Percentiles rank a stretch among this genome's conserved stretches.
Conservation (phyloP, 768 basidiomycete genomes). For the Boletus vinaceobasis region DNA sequence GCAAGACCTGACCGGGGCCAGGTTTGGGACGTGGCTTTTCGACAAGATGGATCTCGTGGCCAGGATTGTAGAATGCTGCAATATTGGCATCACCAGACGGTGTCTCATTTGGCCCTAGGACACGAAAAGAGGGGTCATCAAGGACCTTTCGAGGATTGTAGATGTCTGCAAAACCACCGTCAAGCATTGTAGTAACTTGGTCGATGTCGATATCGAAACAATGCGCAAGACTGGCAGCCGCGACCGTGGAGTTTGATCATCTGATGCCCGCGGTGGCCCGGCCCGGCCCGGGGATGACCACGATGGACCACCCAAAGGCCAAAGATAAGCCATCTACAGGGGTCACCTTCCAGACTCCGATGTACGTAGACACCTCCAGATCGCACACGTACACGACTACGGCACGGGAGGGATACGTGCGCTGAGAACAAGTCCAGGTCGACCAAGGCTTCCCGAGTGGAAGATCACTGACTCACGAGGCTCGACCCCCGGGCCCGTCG, state of each 20-base stretch:
- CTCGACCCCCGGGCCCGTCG: background rate
- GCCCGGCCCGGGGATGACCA: background rate
- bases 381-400: no score
- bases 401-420: no score
- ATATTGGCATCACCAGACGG: slow-evolving; percentile 49
- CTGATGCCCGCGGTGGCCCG: background rate
- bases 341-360: no score
- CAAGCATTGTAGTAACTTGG: slow-evolving; percentile 14
- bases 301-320: background rate
- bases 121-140: slow-evolving; percentile 51
- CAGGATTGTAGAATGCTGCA: slow-evolving; percentile 63
- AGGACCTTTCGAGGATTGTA: slow-evolving; percentile 57
- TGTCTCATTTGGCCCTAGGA: slow-evolving; percentile 49
- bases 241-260: no score
- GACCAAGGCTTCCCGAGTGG: background rate
- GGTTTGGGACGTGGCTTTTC: slow-evolving; percentile 58
- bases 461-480: no score
- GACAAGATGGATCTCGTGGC: slow-evolving; percentile 64
- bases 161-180: slow-evolving; percentile 35
- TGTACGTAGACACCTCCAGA: no score
- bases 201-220: background rate
- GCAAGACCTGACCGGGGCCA: slow-evolving; percentile 61
- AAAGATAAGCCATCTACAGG: background rate
- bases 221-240: no score
- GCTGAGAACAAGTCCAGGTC: background rate